A percentile compares a stretch with the other conserved stretches of the same genome.
Evolutionary conservation across 2,329 filamentous ascomycete genomes (phyloP).

Genomic region (Talaromyces pinophilus): DNA sequence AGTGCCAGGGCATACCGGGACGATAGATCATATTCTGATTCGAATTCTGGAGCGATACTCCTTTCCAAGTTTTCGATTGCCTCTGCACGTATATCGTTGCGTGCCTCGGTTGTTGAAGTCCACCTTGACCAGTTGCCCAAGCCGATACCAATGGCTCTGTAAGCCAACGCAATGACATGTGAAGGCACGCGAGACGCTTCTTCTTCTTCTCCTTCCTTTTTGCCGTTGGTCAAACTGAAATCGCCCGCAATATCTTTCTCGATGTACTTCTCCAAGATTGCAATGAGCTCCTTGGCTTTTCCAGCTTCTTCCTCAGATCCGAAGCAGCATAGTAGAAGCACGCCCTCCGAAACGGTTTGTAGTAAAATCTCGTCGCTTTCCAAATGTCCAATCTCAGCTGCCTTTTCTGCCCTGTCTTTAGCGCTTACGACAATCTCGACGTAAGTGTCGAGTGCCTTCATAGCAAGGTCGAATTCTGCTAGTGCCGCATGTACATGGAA

Average conservation of each 20-base stretch:
- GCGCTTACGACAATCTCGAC: conserved; percentile 82
- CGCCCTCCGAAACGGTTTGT: conserved; percentile 75
- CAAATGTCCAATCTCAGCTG: conserved; percentile 62
- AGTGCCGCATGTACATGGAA: conserved; percentile 85
- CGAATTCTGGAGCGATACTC: conserved; percentile 67
- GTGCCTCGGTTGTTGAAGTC: conserved; percentile 71
- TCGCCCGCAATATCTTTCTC: conserved; percentile 55
- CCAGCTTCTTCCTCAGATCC: conserved; percentile 73
- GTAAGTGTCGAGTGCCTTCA: conserved; percentile 90
- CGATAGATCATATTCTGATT: conserved; percentile 68
- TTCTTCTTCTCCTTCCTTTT: conserved; percentile 22
- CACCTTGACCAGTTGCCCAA: conserved; percentile 84
- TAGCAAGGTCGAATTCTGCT: conserved; percentile 87
- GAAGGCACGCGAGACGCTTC: conserved; percentile 52
- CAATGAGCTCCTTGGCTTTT: conserved; percentile 71
- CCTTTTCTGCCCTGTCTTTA: conserved; percentile 79
- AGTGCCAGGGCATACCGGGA: conserved; percentile 78
- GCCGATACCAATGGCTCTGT: conserved; percentile 81
- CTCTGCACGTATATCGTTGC: conserved; percentile 72
- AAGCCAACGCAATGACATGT: conserved; percentile 67
- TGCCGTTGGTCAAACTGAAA: conserved; percentile 26
- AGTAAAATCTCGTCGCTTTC: conserved; percentile 78
- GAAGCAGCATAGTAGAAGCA: conserved; percentile 79
- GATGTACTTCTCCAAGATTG: conserved; percentile 74
- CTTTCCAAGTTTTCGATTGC: conserved; percentile 75